These are phyloP conservation scores for Ceratobasidium sp. DNA, from an alignment of 1,284 basidiomycete genomes.

Conservation along the genomic window DNA sequence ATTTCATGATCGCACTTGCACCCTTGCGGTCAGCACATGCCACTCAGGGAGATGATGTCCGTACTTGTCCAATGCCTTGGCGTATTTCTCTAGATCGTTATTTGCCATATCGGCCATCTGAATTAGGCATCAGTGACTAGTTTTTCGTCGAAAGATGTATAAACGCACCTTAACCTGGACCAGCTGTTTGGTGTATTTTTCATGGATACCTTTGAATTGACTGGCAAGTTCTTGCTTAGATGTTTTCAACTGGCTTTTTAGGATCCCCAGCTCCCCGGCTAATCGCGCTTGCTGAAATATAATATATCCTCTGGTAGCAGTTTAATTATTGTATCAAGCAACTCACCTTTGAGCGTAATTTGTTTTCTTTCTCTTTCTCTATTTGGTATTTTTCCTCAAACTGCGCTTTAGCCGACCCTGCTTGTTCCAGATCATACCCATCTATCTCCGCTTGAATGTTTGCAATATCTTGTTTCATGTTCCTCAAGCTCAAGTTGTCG, in stretches of 20 bases:
- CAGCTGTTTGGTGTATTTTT: constrained; percentile 87
- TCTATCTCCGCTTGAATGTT: constrained; percentile 77
- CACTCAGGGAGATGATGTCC: constrained; percentile 45
- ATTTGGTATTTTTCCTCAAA: constrained; percentile 83
- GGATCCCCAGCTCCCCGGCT: constrained; percentile 82
- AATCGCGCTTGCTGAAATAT: constrained; percentile 76
- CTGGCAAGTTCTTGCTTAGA: constrained; percentile 73
- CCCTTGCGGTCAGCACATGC: background rate
- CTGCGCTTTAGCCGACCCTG: constrained; percentile 77
- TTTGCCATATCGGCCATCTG: constrained; percentile 95
- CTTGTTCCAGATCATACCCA: constrained; percentile 78
- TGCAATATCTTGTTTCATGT: constrained; percentile 71
- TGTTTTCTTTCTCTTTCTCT: constrained; percentile 74
- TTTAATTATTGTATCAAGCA: constrained; percentile 9
- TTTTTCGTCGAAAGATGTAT: constrained; percentile 39
- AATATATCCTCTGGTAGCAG: constrained; percentile 18
- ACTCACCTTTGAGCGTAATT: constrained; percentile 71
- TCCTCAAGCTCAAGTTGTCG: constrained; percentile 85
- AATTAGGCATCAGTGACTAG: constrained; percentile 30
- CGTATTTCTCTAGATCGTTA: constrained; percentile 95
- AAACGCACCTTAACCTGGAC: constrained; percentile 86
- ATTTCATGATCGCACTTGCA: constrained; percentile 93
- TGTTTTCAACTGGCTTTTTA: constrained; percentile 70
- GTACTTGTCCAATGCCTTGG: constrained; percentile 92
- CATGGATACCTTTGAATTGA: constrained; percentile 88